phyloP scores from a whole-genome alignment of 345 rosid genomes.

The Cardiospermum halicacabum region DNA sequence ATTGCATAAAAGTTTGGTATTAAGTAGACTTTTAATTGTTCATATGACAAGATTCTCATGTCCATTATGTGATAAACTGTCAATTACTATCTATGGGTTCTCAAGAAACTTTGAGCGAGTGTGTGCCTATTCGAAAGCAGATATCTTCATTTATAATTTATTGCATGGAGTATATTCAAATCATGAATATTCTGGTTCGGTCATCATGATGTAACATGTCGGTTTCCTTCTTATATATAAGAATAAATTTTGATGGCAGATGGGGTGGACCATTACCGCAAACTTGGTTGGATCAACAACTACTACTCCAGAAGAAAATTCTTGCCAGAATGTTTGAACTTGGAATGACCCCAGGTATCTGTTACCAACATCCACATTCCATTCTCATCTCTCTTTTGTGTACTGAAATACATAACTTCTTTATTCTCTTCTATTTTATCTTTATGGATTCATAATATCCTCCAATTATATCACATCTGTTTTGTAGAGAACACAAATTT shows the following conservation, averaged over 20 bases:
- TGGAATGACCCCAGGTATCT: constrained; percentile 72
- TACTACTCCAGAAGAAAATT: constrained; percentile 54
- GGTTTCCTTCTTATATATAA: neutral
- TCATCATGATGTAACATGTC: constrained; percentile 8
- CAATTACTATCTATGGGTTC: neutral
- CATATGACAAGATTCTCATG: constrained; percentile 4
- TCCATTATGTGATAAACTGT: neutral
- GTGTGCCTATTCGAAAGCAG: constrained; percentile 7
- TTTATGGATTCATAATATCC: neutral
- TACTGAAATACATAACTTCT: neutral
- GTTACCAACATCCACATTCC: constrained; percentile 1
- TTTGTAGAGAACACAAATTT: neutral
- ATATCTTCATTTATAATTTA: neutral
- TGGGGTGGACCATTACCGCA: constrained; percentile 79
- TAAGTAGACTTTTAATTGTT: neutral
- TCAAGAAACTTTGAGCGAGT: constrained; percentile 9
- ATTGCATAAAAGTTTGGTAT: neutral
- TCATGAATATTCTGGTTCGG: constrained; percentile 4
- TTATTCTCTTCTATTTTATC: neutral
- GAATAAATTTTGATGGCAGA: constrained; percentile 21
- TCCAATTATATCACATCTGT: neutral
- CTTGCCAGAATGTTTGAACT: constrained; percentile 60
- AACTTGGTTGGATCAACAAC: constrained; percentile 62
- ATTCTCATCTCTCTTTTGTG: neutral
- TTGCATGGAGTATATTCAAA: neutral